Percentiles rank a stretch among this genome's conserved stretches.
phyloP scores from a whole-genome alignment of 2,329 filamentous ascomycete genomes.

The Ciborinia camelliae region DNA sequence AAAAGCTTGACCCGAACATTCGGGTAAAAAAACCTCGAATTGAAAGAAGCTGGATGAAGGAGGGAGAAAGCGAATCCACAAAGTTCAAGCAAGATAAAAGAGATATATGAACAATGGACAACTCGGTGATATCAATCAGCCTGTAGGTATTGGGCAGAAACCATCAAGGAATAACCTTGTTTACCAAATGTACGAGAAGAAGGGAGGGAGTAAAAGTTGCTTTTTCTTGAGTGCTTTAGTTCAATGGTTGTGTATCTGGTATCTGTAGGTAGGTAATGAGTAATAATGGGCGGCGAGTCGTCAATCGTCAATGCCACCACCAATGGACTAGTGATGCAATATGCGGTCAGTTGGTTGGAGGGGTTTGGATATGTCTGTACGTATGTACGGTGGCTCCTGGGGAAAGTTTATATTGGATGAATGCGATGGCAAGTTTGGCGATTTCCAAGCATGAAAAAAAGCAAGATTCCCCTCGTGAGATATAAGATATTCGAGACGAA shows the following conservation, averaged over 20 bases:
- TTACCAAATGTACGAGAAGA: background rate
- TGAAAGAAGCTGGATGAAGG: constrained; percentile 3
- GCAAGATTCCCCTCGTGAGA: background rate
- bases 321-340: constrained; percentile 3
- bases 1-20: constrained; percentile 4
- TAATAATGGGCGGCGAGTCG: constrained; percentile 10
- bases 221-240: constrained; percentile 7
- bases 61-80: background rate
- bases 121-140: constrained; percentile 5
- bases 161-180: constrained; percentile 25
- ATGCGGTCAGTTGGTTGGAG: constrained; percentile 3
- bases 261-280: background rate
- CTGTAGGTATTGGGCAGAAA: constrained; percentile 33
- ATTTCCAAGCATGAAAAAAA: constrained; percentile 12
- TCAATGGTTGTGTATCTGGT: background rate
- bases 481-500: background rate
- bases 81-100: constrained; percentile 13
- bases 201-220: background rate
- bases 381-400: background rate
- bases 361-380: background rate
- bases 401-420: constrained; percentile 5
- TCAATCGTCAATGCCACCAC: constrained; percentile 1
- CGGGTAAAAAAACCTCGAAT: constrained; percentile 14
- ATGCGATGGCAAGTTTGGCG: background rate
- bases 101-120: constrained; percentile 1